Percentiles rank a stretch among this genome's conserved stretches.
Conservation (phyloP, 192 early-diverging fungal genomes). For the Paraglomus occultum region DNA sequence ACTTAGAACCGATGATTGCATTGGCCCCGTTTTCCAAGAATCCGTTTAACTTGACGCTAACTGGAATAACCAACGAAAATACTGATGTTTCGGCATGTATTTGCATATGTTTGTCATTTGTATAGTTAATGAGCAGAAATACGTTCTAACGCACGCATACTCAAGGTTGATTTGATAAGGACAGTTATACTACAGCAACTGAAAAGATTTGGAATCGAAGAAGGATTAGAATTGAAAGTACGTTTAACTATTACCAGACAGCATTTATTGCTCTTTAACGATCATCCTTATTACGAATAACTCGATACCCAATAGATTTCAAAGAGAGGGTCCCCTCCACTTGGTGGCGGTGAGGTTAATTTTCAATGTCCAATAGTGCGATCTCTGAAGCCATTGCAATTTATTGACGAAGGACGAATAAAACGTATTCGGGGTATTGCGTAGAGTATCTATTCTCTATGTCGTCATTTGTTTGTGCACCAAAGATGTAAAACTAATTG, state of each 20-base stretch:
- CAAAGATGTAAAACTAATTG: not conserved
- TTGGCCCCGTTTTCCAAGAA: conserved; percentile 92
- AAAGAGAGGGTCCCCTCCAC: conserved; percentile 85
- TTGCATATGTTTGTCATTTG: not conserved
- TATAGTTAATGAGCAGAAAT: not conserved
- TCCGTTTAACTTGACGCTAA: conserved; percentile 78
- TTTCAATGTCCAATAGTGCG: conserved; percentile 86
- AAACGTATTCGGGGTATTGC: conserved; percentile 95
- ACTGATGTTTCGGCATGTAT: conserved; percentile 77
- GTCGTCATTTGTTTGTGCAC: not conserved
- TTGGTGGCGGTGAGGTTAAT: conserved; percentile 88
- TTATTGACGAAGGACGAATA: conserved; percentile 82
- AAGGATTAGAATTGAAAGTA: conserved; percentile 80
- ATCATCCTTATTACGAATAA: conserved; percentile 12
- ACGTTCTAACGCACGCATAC: not conserved
- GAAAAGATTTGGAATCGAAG: conserved; percentile 83
- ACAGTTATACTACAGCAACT: conserved; percentile 86
- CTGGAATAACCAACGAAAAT: conserved; percentile 93
- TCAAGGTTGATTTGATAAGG: conserved; percentile 81
- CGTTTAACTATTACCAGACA: not conserved
- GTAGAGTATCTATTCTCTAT: conserved; percentile 46
- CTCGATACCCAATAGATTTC: conserved; percentile 57
- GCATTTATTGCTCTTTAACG: not conserved
- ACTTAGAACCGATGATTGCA: conserved; percentile 86
- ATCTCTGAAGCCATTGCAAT: conserved; percentile 73